These are phyloP conservation scores for Sclerotinia glacialis DNA, from an alignment of 2,329 filamentous ascomycete genomes.

Conservation along the genomic window DNA sequence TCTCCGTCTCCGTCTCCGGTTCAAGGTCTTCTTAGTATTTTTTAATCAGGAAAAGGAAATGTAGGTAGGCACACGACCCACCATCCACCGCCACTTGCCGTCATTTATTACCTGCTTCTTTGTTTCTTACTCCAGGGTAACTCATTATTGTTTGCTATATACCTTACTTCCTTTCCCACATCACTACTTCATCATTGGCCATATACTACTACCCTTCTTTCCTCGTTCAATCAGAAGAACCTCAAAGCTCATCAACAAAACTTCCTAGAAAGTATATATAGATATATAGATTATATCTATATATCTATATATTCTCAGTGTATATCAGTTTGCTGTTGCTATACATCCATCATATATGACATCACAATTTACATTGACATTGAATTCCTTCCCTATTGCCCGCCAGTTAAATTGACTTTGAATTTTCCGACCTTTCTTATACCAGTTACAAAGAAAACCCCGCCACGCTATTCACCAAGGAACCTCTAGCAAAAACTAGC, in stretches of 20 bases:
- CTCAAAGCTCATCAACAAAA: background rate
- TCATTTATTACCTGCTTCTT: conserved; percentile 11
- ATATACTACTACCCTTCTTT: background rate
- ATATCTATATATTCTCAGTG: background rate
- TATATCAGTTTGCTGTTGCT: conserved; percentile 1
- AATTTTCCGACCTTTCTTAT: conserved; percentile 5
- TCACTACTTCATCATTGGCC: background rate
- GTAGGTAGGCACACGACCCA: too few species aligned
- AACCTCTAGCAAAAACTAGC: conserved; percentile 20
- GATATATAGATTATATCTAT: too few species aligned
- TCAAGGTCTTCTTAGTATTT: background rate
- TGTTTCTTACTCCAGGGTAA: background rate
- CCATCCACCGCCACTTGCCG: conserved; percentile 9
- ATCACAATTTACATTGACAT: conserved; percentile 5
- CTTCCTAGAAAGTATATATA: background rate
- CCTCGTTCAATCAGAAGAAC: background rate
- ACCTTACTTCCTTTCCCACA: background rate
- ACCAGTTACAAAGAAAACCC: background rate
- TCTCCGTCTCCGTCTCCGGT: too few species aligned
- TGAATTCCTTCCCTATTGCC: background rate
- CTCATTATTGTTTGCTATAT: background rate
- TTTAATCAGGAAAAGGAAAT: background rate
- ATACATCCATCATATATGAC: conserved; percentile 1
- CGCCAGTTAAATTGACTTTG: background rate
- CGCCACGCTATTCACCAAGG: background rate